Evolutionary conservation across 2,329 filamentous ascomycete genomes (phyloP), one percentile per base, ranked within the genome.

Genomic region (Cercospora beticola): DNA sequence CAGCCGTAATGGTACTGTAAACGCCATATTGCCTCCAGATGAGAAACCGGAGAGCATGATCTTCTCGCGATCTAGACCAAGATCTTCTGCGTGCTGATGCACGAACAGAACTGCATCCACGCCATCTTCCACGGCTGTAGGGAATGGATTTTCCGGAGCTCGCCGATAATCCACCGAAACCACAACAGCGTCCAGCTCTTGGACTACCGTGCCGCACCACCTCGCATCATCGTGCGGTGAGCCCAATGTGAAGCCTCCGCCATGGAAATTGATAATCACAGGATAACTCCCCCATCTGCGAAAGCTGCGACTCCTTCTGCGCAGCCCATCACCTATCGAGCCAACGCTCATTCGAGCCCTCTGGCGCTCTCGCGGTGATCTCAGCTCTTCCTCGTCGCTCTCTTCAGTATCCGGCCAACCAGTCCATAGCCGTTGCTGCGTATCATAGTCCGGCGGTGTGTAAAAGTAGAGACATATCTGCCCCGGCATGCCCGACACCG

Each of bases 191-290:
- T 82, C 82, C 14, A 86, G 82, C 67, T 88, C 80, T 2, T 85
- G 75, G n/a, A 88, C 81, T 2, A 89, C 85, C 6, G 82, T 82
- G 26, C 81, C 81, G 52, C 85, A 84, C 87, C 87, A 90, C 66
- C 87, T 83, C 56, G 83, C 83, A 78, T 90, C 88, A 74, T 90
- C 88, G 16, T 84, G 85, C 7, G 87, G 83, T 5, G 81, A 83
- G 4, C 88, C 88, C 5, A 90, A 77, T 0, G 85, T 87, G 76
- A 89, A 90, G 1, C 88, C 88, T 54, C 88, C 88, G 16, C 88
- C 87, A 70, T 90, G 88, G 72, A 89, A 89, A 74, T 89, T 89
- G 72, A 89, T 83, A 2, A 88, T 82, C 4, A 87, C 84, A 0
- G 87, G 87, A 66, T 85, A 88, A 14, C 71, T 72, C 10, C 76